These are phyloP conservation scores for Aspergillus glaucus DNA, from an alignment of 2,329 filamentous ascomycete genomes.

Conservation along the genomic window DNA sequence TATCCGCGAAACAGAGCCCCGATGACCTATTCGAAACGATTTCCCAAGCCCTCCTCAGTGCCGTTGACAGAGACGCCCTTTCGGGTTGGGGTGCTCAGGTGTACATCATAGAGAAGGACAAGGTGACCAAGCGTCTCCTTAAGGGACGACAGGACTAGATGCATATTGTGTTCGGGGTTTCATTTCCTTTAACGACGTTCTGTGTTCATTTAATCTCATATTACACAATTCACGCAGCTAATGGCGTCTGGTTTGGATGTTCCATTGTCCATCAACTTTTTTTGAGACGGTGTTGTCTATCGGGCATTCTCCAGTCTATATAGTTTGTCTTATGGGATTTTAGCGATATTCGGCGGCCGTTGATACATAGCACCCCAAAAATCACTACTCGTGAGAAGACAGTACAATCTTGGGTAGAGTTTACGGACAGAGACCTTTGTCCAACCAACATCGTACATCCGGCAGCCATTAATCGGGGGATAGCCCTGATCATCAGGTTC, in stretches of 20 bases:
- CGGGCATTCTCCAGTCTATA: too few relatives aligned
- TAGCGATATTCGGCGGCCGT: too few relatives aligned
- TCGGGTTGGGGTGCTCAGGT: constrained; percentile 98
- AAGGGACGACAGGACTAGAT: constrained; percentile 90
- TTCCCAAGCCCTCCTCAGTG: constrained; percentile 90
- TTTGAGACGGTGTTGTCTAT: too few relatives aligned
- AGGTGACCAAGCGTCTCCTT: constrained; percentile 97
- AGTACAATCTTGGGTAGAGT: too few relatives aligned
- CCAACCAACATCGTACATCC: too few relatives aligned
- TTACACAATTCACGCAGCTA: constrained; percentile 12
- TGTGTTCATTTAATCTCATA: neutral
- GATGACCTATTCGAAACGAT: constrained; percentile 98
- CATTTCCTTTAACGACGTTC: constrained; percentile 16
- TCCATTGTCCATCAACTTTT: constrained; percentile 6
- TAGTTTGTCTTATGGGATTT: neutral
- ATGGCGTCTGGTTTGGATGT: constrained; percentile 24
- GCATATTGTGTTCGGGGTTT: constrained; percentile 6
- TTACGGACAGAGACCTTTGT: too few relatives aligned
- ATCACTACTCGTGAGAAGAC: too few relatives aligned
- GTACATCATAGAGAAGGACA: constrained; percentile 99
- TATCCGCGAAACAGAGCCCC: constrained; percentile 56
- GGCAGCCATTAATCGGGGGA: too few relatives aligned
- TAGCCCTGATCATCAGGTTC: too few relatives aligned
- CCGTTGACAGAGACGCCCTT: constrained; percentile 90
- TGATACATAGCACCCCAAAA: too few relatives aligned